Percentiles rank a stretch among this genome's conserved stretches.
These are phyloP conservation scores for Mortierella sp. DNA, from an alignment of 371 early-diverging fungal genomes.

Conservation along the genomic window DNA sequence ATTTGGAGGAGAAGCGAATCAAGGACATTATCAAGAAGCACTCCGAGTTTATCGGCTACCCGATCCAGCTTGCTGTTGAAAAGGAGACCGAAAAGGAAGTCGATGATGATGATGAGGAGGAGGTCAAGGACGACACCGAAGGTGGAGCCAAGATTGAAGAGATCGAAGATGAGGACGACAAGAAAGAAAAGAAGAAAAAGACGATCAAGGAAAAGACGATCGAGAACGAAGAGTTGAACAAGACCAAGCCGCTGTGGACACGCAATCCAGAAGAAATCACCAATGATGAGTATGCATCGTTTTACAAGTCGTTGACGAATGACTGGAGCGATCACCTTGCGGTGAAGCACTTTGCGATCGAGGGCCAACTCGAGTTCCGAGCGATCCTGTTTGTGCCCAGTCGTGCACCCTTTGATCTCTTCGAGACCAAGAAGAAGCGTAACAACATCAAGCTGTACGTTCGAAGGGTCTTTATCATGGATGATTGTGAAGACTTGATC, in stretches of 20 bases:
- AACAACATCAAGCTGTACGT: constrained; percentile 97
- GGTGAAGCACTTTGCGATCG: constrained; percentile 92
- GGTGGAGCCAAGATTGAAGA: constrained; percentile 70
- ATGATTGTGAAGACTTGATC: constrained; percentile 93
- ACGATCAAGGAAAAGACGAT: constrained; percentile 79
- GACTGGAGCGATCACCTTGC: constrained; percentile 96
- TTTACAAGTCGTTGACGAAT: constrained; percentile 94
- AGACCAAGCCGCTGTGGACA: constrained; percentile 96
- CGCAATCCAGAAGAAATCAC: constrained; percentile 91
- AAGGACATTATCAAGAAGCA: constrained; percentile 95
- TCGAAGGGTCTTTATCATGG: constrained; percentile 97
- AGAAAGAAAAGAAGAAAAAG: constrained; percentile 79
- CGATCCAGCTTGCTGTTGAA: constrained; percentile 87
- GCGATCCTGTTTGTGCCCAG: constrained; percentile 90
- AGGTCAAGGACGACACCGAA: constrained; percentile 57
- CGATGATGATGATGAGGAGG: constrained; percentile 75
- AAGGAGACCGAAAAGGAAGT: constrained; percentile 93
- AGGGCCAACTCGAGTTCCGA: constrained; percentile 94
- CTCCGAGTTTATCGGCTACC: constrained; percentile 94
- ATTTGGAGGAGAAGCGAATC: constrained; percentile 89
- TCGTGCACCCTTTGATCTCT: constrained; percentile 91
- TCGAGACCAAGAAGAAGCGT: constrained; percentile 89
- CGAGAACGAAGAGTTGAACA: constrained; percentile 88
- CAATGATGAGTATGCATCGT: constrained; percentile 88
- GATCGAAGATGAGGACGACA: constrained; percentile 70